These are phyloP conservation scores for Cruciata laevipes DNA, from an alignment of 257 asterid genomes.

Conservation along the genomic window DNA sequence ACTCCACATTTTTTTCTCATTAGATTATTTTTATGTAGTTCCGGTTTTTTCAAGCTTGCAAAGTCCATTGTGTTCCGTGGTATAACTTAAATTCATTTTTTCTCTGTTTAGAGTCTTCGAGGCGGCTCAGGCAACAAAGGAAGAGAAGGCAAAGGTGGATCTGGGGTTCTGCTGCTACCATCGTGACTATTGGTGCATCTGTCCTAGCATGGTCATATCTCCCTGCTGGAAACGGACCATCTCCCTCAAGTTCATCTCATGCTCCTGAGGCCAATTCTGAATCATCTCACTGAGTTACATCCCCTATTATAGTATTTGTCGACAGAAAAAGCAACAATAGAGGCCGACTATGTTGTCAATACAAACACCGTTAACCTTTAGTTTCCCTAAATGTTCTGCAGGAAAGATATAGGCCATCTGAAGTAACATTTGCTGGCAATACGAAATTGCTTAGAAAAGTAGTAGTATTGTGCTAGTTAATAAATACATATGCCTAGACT, in stretches of 20 bases:
- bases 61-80: neutral
- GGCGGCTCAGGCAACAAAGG: constrained; percentile 66
- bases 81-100: constrained; percentile 7
- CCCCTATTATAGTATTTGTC: constrained; percentile 17
- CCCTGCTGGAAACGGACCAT: constrained; percentile 44
- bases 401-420: constrained; percentile 29
- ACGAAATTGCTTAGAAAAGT: constrained; percentile 12
- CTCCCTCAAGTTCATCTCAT: constrained; percentile 26
- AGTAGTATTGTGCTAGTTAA: neutral
- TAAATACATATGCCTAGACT: neutral
- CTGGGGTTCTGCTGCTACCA: constrained; percentile 72
- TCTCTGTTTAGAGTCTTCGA: constrained; percentile 46
- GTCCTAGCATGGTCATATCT: constrained; percentile 57
- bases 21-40: neutral
- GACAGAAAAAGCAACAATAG: constrained; percentile 21
- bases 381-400: constrained; percentile 22
- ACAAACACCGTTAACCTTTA: constrained; percentile 21
- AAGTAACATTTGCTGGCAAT: constrained; percentile 16
- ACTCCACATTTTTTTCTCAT: neutral
- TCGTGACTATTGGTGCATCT: constrained; percentile 54
- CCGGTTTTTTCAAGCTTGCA: neutral
- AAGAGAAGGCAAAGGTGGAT: constrained; percentile 61
- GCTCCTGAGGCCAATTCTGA: constrained; percentile 26
- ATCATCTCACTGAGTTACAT: constrained; percentile 24
- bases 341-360: constrained; percentile 32